Evolutionary conservation across 495 filamentous ascomycete genomes (phyloP), one percentile per base, ranked within the genome.

Genomic region (Penicillium samsonianum): DNA sequence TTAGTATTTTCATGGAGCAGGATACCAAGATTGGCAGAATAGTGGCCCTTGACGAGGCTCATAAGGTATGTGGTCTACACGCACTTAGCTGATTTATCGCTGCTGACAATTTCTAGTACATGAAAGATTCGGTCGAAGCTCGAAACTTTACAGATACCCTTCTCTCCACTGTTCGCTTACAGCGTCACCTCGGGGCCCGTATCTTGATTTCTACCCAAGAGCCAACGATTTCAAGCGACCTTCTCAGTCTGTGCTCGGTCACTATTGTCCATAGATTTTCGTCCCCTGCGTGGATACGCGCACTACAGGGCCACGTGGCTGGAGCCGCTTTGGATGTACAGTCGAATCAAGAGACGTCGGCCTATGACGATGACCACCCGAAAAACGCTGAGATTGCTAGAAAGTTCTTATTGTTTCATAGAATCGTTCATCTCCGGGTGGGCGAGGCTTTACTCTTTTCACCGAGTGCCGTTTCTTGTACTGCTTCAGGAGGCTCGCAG

Each of bases 141-240:
- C 60, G 64, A 31, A 59, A 60, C 0, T 79, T 91, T 38, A 91
- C 87, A 0, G 78, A 89, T 40, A 79, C 76, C 12, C 71, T 91
- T 5, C 76, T 92, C 0, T 76, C 78, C 0, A 79, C 80, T 4
- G 87, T 92, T 64, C 83, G 89, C 2, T 77, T 85, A 51, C 90
- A 93, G 62, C 86, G 90, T 11, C 90, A 93, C 65, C 65, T 85
- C 2, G 89, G 78, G 3, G 74, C 81, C 0, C 80, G 88, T 5
- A 73, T 91, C 30, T 54, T 93, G 37, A 85, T 92, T 42, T 81
- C 88, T 1, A 92, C 90, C 0, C 88, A 93, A 61, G 90, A 93
- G 59, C 90, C 90, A 0, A 91, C 87, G 0, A 84, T 92, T 43
- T 86, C 85, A 0, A 82, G 84, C 0, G 73, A 75, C 33, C 78